Base-by-base conservation (phyloP, 2,329 filamentous ascomycete species). In the Fusarium buxicola region DNA sequence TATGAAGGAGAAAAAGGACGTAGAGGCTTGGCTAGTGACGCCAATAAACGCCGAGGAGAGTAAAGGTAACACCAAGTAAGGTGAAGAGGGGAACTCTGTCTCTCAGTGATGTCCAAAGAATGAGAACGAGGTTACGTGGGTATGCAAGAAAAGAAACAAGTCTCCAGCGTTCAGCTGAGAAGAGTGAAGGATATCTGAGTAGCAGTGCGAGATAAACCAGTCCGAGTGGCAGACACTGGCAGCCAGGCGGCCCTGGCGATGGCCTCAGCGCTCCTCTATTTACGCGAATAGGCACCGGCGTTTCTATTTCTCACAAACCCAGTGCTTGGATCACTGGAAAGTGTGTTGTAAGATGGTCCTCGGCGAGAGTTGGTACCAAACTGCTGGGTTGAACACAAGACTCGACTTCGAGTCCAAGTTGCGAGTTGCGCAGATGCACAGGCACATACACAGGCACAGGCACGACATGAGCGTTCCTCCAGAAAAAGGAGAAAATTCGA, bases 341-440 rank as follows among this genome's bases (percentile, higher is more conserved):
- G 8, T 8, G 13, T 5, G 18, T 3, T 16, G 21, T 6, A 21
- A 21, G 21, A 6, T 21, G 21, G 21, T 21, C 21, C 38, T 46
- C 24, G 11, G 16, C 24, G 50, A 9, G 21, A 10, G 16, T 3
- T 36, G 21, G 27, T 59, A 56, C 58, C 63, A 36, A 53, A 38
- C 40, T 11, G 6, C 18, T 21, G 55, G 55, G 44, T 50, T 56
- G 63, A 24, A 35, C 38, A 66, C 28, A 57, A 38, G 60, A 55
- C 55, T 63, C 58, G 54, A 49, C 40, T 64, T 66, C 63, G 63
- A 66, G 63, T 66, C 59, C 63, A 57, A 41, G 63, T 66, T 66
- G 63, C 63, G 63, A 61, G 60, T 60, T 50, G 60, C 34, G 50
- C 61, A 60, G 30, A 34, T 34, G 16, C 41, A 63, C 48, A 60